Evolutionary conservation across 1,284 basidiomycete species (phyloP), one percentile per base, ranked within the genome.

Genomic region (Malassezia obtusa): DNA sequence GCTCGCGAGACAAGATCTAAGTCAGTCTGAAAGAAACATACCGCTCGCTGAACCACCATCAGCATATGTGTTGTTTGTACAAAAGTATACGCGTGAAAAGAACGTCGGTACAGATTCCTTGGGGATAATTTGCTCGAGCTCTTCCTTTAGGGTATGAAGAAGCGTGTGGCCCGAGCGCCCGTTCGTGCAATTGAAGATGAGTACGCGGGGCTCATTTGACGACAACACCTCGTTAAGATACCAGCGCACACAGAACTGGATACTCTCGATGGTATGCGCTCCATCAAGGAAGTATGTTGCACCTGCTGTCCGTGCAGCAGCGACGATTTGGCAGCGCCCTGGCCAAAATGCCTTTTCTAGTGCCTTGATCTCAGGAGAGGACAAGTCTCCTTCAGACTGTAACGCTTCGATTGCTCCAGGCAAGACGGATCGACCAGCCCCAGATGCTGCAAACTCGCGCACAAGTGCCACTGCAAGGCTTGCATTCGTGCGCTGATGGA

Each of bases 121-220:
- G 19, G 25, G 7, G 4, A 60, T 41, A 10, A 33, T 19, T 14
- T 33, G 28, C 38, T 63, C 52, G 2, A 68, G 49, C 11, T 59
- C 43, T 9, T 76, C 71, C 30, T 83, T 73, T 10, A 95, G 79
- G 0, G 81, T 76, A 3, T 75, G 76, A 17, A 99, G 78, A 69
- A 99, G 84, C 0, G 78, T 76, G 41, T 80, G 75, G 2, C 86
- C 89, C 6, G 87, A 86, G 28, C 94, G 83, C 7, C 89, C 92
- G 50, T 81, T 84, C 2, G 92, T 95, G 77, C 90, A 96, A 76
- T 99, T 99, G 78, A 98, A 99, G 31, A 98, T 80, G 40, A 99
- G 78, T 2, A 87, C 76, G 31, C 87, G 81, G 2, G 40, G 45
- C 52, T 39, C 33, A 5, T 22, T 37, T 14, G 25, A 10, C 12